Conservation (phyloP, 2,329 filamentous ascomycete genomes). For the Huntiella omanensis region DNA sequence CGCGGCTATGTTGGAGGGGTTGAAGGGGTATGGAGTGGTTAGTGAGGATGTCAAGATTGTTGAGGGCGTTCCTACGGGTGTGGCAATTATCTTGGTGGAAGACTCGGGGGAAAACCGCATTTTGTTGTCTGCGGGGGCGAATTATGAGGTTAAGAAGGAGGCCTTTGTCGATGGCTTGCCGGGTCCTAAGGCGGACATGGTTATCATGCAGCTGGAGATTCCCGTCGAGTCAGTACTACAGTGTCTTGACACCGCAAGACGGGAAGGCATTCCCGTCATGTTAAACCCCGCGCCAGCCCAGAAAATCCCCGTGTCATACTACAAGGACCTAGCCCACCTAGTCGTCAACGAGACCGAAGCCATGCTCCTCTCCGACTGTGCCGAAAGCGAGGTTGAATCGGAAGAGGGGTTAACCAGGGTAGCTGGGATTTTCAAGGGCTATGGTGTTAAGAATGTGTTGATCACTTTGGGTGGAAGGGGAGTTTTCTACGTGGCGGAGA, state of each 20-base stretch:
- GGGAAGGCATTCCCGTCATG: conserved; percentile 31
- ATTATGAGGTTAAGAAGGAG: conserved; percentile 16
- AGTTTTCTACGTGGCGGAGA: conserved; percentile 29
- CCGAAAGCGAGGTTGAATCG: conserved; percentile 2
- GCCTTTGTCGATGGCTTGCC: conserved; percentile 12
- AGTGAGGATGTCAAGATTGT: conserved; percentile 22
- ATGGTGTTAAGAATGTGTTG: conserved; percentile 43
- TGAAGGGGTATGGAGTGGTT: conserved; percentile 30
- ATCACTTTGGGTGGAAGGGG: conserved; percentile 50
- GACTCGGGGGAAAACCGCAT: conserved; percentile 39
- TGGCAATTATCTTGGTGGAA: conserved; percentile 40
- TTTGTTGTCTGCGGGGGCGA: conserved; percentile 36
- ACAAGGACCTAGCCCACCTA: conserved; percentile 40
- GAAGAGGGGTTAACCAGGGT: conserved; percentile 2
- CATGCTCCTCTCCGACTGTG: conserved; percentile 27
- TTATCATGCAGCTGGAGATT: conserved; percentile 43
- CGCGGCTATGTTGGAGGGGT: conserved; percentile 24
- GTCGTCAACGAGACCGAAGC: conserved; percentile 62
- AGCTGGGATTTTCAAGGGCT: conserved; percentile 29
- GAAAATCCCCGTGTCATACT: conserved; percentile 37
- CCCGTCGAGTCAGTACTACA: conserved; percentile 32
- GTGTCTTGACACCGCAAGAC: conserved; percentile 24
- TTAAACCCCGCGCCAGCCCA: conserved; percentile 54
- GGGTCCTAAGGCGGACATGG: conserved; percentile 28
- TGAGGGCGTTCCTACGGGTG: conserved; percentile 28